Evolutionary conservation across 208 protist genomes (phyloP), one percentile per base, ranked within the genome.

Genomic region (Trypanosoma platydactyli): DNA sequence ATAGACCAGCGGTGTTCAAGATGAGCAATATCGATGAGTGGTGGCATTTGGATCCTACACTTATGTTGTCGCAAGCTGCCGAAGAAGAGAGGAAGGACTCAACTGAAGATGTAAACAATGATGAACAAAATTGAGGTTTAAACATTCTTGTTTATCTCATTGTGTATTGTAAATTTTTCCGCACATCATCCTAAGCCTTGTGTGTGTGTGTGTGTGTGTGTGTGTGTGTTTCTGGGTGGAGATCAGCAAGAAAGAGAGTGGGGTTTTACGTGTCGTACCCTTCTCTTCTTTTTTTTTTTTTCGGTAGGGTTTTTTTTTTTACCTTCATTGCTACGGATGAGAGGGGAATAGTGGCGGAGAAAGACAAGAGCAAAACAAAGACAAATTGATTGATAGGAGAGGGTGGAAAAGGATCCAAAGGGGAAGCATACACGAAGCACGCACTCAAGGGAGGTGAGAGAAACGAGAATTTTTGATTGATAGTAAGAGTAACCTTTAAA

Each of bases 1-100:
- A 75, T 6, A 74, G 52, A 0, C 89, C 84, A 2, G 58, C 45
- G 13, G 77, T 81, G 29, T 92, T 89, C 50, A 95, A 86, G 64
- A 84, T 95, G 82, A 87, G 82, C 67, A 95, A 95, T 64, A 82
- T 81, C 15, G 79, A 89, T 40, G 71, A 84, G 57, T 95, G 89
- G 86, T 91, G 77, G 74, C 48, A 65, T 35, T 66, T 92, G 44
- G 80, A 92, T 60, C 78, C 86, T 3, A 44, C 49, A 48, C 25
- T 77, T 56, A 11, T 76, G 66, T 18, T 81, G 70, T 11, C 79
- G 66, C 18, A 80, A 76, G 58, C 66, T 73, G 33, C 33, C 33
- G 5, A 38, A 38, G 48, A 24, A 41, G 3, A 18, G 24, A 50
- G 5, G 24, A 50, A 16, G 22, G 51, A 18, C 9, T 6, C 22